Evolutionary conservation across 352 stramenopile species (phyloP), one percentile per base, ranked within the genome.

Genomic region (Phytophthora sp.): DNA sequence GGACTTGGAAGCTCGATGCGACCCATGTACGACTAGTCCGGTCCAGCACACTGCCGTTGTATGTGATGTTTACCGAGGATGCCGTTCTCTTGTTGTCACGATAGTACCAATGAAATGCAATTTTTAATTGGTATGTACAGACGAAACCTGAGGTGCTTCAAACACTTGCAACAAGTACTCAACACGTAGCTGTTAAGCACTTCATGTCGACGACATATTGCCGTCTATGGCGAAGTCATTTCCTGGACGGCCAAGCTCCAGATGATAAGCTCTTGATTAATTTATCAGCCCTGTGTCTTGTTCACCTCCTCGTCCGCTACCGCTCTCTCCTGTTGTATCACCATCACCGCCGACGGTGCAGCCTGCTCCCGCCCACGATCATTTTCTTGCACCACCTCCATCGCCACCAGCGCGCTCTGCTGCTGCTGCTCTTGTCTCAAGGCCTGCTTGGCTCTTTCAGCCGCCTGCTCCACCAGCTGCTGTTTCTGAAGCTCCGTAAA

Each of bases 401-500:
- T 46, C 23, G 29, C 53, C 36, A 51, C 69, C 31, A 66, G 30
- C 3, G 31, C 46, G 36, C 15, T 51, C 21, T 57, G 18, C 26
- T 71, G 57, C 23, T 76, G 33, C 47, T 71, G 21, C 18, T 69
- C 64, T 31, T 66, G 46, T 27, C 52, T 50, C 35, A 77, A 39
- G 2, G 57, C 33, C 4, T 61, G 57, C 36, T 77, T 77, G 33
- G 73, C 64, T n/a, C 31, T 41, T 52, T 72, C 56, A 4, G 36
- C 64, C 15, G 44, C 63, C 23, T 55, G 20, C 35, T 76, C 27
- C 21, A 75, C 49, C 52, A 80, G 71, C 35, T 80, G 64, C 41
- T 66, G 38, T 42, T 78, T 70, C 41, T 78, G 69, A 39, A 71
- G 63, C 57, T 79, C 38, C 16, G 81, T 35, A 51, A 83, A 94